Base-by-base conservation (phyloP, 176 grass and related monocot genomes). In the Musa beccarii region DNA sequence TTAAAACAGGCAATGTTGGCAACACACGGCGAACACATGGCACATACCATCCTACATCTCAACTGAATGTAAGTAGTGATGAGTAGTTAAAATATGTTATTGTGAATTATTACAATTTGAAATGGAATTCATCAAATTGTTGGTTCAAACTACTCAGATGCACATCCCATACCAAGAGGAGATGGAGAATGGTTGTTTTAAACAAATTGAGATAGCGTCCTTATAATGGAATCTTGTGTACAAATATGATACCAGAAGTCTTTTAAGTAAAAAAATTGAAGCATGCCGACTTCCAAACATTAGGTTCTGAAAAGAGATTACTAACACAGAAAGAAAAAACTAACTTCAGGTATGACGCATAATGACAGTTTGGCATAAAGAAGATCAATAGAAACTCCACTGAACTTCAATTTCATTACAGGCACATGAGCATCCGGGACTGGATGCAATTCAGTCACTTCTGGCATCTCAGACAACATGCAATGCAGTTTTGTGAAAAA, bases 351-450 rank as follows among this genome's bases (percentile, higher is more conserved):
- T 81, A 92, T 86, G 43, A 90, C 93, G 23, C 82, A 85, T 74
- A 90, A 80, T 28, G 93, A 61, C 50, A 96, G 87, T 53, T 90
- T 96, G 43, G 87, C 89, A 84, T 92, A 92, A 26, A 96, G 63
- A 86, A 96, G 93, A 73, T 96, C 93, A 67, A 96, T 96, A 34
- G 89, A 92, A 66, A 96, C 81, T 54, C 93, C 87, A 66, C 54
- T 83, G 77, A 92, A 79, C 78, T 96, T 96, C 62, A 96, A 96
- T 24, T 49, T 75, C 83, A 96, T 75, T 69, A 96, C 76, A 57
- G 93, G 93, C 29, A 96, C 93, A 81, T 96, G 87, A 84, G 93
- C 93, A 92, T 96, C 93, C 78, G 89, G 89, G 29, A 96, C 93
- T 62, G 93, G 93, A 80, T 96, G 89, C 54, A 92, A 75, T 77